phyloP scores from a whole-genome alignment of 2,329 filamentous ascomycete genomes.

The Plectosphaerella cucumerina region DNA sequence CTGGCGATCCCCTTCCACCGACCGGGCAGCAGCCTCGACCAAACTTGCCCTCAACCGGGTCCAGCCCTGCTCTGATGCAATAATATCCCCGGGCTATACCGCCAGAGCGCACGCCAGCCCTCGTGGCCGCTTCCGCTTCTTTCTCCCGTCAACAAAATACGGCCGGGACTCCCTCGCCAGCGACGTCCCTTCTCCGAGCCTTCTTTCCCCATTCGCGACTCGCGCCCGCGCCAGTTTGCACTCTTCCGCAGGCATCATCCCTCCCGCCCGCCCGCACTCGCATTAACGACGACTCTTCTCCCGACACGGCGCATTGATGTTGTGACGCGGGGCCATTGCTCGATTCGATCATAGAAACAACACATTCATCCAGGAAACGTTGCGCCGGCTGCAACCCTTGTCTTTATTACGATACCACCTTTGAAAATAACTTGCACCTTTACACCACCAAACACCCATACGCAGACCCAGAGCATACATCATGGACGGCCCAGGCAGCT shows the following conservation, averaged over 20 bases:
- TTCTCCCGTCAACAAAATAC: not conserved
- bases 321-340: not conserved
- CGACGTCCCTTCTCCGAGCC: not conserved
- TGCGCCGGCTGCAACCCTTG: not conserved
- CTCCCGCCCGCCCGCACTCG: not conserved
- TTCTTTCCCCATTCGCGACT: not conserved
- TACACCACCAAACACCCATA: not conserved
- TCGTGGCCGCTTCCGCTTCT: not conserved
- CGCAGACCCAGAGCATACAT: too few relatives aligned
- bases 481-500: slow-evolving; percentile 7
- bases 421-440: not conserved
- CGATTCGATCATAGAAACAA: not conserved
- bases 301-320: not conserved
- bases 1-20: not conserved
- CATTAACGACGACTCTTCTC: not conserved
- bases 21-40: not conserved
- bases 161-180: not conserved
- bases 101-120: slow-evolving; percentile 1
- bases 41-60: not conserved
- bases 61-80: slow-evolving; percentile 1
- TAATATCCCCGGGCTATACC: not conserved
- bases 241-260: slow-evolving; percentile 1
- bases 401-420: not conserved
- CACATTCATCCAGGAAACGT: not conserved
- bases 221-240: not conserved